Evolutionary conservation across 495 filamentous ascomycete species (phyloP), one percentile per base, ranked within the genome.

Genomic region (Aspergillus nidulans): DNA sequence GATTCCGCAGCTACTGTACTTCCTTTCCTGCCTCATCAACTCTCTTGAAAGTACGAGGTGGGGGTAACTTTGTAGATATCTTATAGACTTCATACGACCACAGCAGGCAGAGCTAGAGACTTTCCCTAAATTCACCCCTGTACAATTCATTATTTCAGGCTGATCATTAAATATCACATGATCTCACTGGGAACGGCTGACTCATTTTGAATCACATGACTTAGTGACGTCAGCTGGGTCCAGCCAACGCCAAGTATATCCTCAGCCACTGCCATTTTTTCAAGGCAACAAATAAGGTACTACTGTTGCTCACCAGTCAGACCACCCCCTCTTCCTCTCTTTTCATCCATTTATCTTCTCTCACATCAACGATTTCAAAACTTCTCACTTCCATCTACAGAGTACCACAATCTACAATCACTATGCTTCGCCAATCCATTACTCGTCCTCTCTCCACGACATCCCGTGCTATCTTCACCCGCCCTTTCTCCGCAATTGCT

Each of bases 341-440:
- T 55, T 53, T 16, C 39, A 39, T 39, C 16, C 49, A 43, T 42
- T 50, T 43, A 44, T 60, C 51, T 49, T 38, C 77, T 80, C 88
- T 59, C 83, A 85, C 58, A 51, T 85, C 50, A 25, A 26, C 48
- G 19, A 51, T 23, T 16, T 19, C 4, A 52, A 52, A 19, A 28
- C 52, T 42, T 39, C 28, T 55, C 52, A 40, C 53, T 42, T 59
- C 34, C 58, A 54, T 57, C 44, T 43, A 43, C 39, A n/a, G n/a
- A n/a, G n/a, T n/a, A n/a, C 10, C 38, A 6, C 21, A 21, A 12
- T 36, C 51, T 36, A 25, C 54, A 23, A 15, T 59, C 65, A 79
- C 48, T 28, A 91, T 91, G 88, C 76, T 86, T 62, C 85, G 85
- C 60, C 84, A 84, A 72, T 73, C 77, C 42, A 61, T 88, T 63